A percentile compares a stretch with the other conserved stretches of the same genome.
Evolutionary conservation across 2,329 filamentous ascomycete genomes (phyloP).

Genomic region (Fusarium poae): DNA sequence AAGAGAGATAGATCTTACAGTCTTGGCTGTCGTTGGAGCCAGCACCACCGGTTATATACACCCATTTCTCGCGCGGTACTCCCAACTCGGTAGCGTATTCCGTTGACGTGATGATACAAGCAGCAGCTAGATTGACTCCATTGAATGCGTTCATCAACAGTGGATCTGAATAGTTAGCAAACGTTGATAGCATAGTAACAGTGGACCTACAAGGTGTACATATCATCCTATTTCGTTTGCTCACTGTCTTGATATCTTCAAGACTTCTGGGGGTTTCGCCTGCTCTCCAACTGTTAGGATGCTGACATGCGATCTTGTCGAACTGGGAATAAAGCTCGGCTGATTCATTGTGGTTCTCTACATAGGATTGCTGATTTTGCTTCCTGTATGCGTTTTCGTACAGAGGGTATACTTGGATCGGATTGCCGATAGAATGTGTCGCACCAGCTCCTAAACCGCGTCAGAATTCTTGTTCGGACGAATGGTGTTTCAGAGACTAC

Average conservation of each 20-base stretch:
- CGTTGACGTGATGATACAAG: conserved; percentile 70
- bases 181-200: accelerated
- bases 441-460: conserved; percentile 63
- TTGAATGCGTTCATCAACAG: conserved; percentile 80
- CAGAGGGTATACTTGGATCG: conserved; percentile 76
- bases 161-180: conserved; percentile 62
- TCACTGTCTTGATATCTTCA: conserved; percentile 66
- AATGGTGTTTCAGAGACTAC: neutral
- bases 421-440: conserved; percentile 69
- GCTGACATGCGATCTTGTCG: conserved; percentile 65
- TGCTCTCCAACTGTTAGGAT: conserved; percentile 70
- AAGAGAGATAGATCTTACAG: conserved; percentile 55
- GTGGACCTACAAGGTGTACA: conserved; percentile 70
- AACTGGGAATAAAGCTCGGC: conserved; percentile 72
- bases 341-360: conserved; percentile 70
- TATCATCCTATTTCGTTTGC: conserved; percentile 74
- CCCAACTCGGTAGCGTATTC: conserved; percentile 66
- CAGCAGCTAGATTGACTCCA: conserved; percentile 73
- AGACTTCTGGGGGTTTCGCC: conserved; percentile 60
- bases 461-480: conserved; percentile 5
- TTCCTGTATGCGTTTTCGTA: conserved; percentile 75
- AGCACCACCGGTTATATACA: conserved; percentile 74
- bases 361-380: conserved; percentile 64
- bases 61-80: conserved; percentile 68
- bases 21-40: conserved; percentile 66